Percentiles rank a stretch among this genome's conserved stretches.
Conservation (phyloP, 352 stramenopile genomes). For the Elongisporangium prolatum region DNA sequence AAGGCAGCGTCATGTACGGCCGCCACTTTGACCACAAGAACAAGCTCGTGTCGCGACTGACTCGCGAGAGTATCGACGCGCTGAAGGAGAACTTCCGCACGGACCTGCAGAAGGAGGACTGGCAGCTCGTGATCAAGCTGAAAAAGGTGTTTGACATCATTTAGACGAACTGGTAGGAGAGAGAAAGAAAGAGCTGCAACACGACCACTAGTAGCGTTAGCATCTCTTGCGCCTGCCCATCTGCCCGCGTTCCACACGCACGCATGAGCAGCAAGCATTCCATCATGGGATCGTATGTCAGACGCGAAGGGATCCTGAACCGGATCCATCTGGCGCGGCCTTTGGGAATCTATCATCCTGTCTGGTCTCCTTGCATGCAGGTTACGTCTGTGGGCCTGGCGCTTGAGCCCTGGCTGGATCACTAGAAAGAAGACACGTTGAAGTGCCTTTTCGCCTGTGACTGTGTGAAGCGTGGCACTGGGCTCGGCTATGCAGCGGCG, state of each 20-base stretch:
- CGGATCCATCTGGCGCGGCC: not conserved
- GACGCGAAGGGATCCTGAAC: not conserved
- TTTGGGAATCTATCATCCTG: no score
- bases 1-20: slow-evolving; percentile 95
- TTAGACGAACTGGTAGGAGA: slow-evolving; percentile 44
- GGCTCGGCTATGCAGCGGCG: not conserved
- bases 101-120: slow-evolving; percentile 97
- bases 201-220: not conserved
- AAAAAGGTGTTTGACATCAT: slow-evolving; percentile 99
- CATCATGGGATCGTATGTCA: not conserved
- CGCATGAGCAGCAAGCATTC: not conserved
- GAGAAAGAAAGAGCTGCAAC: not conserved
- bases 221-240: not conserved
- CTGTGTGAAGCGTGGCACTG: not conserved
- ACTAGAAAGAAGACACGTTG: not conserved
- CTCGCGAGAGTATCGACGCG: slow-evolving; percentile 95
- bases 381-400: no score
- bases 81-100: slow-evolving; percentile 99
- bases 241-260: not conserved
- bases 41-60: slow-evolving; percentile 81
- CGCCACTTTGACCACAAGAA: slow-evolving; percentile 96
- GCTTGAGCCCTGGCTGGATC: no score
- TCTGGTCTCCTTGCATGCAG: not conserved
- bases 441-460: not conserved
- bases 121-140: slow-evolving; percentile 97